A percentile compares a stretch with the other conserved stretches of the same genome.
phyloP scores from a whole-genome alignment of 2,329 filamentous ascomycete species.

The Lizonia empirigonia region DNA sequence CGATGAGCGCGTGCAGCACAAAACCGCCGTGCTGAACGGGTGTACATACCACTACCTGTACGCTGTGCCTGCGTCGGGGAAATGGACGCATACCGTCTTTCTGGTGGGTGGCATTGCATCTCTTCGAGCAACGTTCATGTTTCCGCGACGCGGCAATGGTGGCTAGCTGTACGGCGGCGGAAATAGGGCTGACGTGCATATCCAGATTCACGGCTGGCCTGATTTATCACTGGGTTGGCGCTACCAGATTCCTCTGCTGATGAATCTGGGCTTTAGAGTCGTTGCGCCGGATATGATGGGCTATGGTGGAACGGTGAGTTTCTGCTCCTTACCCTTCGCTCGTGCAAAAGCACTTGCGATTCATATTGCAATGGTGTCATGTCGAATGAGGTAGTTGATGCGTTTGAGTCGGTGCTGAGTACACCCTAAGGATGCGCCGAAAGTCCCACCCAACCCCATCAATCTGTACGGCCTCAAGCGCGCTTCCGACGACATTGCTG shows the following conservation, averaged over 20 bases:
- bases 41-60: conserved; percentile 70
- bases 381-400: not conserved
- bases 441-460: conserved; percentile 65
- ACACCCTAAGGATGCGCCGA: conserved; percentile 46
- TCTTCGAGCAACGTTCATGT: no score
- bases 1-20: conserved; percentile 70
- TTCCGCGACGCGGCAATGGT: no score
- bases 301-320: conserved; percentile 73
- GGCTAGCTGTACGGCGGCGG: not conserved
- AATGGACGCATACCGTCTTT: conserved; percentile 60
- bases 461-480: conserved; percentile 73
- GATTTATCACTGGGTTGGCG: conserved; percentile 87
- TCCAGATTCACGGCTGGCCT: conserved; percentile 76
- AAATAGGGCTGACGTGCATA: not conserved
- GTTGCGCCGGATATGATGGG: conserved; percentile 87
- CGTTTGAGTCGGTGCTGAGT: conserved; percentile 18
- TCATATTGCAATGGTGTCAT: not conserved
- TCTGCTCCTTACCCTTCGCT: not conserved
- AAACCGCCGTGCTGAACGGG: conserved; percentile 68
- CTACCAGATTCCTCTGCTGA: conserved; percentile 79
- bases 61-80: conserved; percentile 52
- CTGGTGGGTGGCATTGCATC: conserved; percentile 49
- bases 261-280: conserved; percentile 74
- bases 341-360: not conserved
- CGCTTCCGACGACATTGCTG: conserved; percentile 73